A percentile compares a stretch with the other conserved stretches of the same genome.
These are phyloP conservation scores for Brassica cretica DNA, from an alignment of 345 rosid genomes.

Conservation along the genomic window DNA sequence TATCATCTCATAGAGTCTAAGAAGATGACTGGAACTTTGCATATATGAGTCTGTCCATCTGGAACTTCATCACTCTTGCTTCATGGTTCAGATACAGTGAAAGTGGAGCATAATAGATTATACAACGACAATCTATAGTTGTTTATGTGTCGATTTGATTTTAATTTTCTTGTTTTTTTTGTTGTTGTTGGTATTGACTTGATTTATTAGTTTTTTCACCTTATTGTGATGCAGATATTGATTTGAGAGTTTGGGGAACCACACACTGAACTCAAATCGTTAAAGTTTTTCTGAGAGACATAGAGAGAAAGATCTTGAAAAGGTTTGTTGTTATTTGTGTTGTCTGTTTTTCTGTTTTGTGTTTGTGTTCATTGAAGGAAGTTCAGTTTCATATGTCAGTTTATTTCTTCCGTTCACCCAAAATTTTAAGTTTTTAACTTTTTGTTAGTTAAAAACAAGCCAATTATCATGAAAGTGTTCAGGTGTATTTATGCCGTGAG, in stretches of 20 bases:
- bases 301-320: conserved; percentile 96
- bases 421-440: background rate
- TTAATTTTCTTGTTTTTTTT: too few relatives aligned
- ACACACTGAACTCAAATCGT: conserved; percentile 89
- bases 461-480: background rate
- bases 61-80: conserved; percentile 57
- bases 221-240: conserved; percentile 58
- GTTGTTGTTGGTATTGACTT: background rate
- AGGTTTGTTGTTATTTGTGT: conserved; percentile 37
- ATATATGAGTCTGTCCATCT: background rate
- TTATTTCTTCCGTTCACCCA: background rate
- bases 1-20: background rate
- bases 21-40: background rate
- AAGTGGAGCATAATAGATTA: conserved; percentile 93
- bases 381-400: background rate
- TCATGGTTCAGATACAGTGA: conserved; percentile 99
- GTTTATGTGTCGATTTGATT: conserved; percentile 30
- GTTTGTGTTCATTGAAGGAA: background rate
- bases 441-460: background rate
- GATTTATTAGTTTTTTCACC: background rate
- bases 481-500: background rate
- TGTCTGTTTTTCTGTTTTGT: background rate
- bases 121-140: conserved; percentile 83
- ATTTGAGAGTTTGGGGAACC: conserved; percentile 87
- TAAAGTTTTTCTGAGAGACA: conserved; percentile 74